phyloP scores from a whole-genome alignment of 2,329 filamentous ascomycete genomes.

The Phaeosphaeriaceae sp. region DNA sequence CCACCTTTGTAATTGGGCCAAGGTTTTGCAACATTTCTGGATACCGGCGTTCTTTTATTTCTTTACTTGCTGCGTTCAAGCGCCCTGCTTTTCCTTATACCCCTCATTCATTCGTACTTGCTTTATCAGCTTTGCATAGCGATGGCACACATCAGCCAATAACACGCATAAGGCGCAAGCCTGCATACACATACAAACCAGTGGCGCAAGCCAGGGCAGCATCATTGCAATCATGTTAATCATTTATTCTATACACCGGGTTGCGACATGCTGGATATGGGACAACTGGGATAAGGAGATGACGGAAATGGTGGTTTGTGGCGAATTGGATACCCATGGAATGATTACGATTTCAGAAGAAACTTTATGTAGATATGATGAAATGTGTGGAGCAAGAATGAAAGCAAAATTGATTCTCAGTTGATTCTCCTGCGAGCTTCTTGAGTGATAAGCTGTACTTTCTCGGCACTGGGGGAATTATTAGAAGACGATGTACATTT shows the following conservation, averaged over 20 bases:
- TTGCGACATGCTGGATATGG: conserved; percentile 45
- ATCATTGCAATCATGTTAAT: conserved; percentile 20
- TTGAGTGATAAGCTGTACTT: background rate
- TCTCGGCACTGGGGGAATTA: background rate
- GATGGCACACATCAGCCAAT: conserved; percentile 14
- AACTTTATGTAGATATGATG: background rate
- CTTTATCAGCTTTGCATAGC: conserved; percentile 35
- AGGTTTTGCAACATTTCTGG: conserved; percentile 9
- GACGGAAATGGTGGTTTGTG: background rate
- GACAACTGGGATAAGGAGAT: conserved; percentile 22
- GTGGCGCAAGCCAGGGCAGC: conserved; percentile 13
- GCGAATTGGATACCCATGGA: background rate
- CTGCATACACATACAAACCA: conserved; percentile 10
- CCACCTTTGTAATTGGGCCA: conserved; percentile 20
- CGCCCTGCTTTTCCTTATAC: conserved; percentile 43
- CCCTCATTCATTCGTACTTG: conserved; percentile 27
- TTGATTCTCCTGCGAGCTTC: background rate
- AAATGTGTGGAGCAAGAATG: background rate
- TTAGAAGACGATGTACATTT: background rate
- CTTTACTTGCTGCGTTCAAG: conserved; percentile 44
- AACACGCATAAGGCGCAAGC: conserved; percentile 35
- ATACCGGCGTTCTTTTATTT: conserved; percentile 13
- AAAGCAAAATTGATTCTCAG: background rate
- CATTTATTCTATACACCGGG: conserved; percentile 25
- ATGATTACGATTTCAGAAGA: background rate